A percentile compares a stretch with the other conserved stretches of the same genome.
phyloP scores from a whole-genome alignment of 2,329 filamentous ascomycete species.

The Parascedosporium putredinis region DNA sequence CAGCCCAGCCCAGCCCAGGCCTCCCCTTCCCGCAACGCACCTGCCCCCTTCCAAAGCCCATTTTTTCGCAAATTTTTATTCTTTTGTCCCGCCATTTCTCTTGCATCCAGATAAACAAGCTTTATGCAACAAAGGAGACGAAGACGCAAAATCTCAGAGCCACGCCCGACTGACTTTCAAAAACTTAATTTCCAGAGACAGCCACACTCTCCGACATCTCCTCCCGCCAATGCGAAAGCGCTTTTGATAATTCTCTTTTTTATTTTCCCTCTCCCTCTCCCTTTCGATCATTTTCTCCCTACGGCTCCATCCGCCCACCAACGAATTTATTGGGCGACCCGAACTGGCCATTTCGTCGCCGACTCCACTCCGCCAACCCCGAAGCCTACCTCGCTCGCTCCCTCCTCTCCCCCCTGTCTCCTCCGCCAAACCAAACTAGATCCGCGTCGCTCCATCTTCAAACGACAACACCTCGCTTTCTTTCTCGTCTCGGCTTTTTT shows the following conservation, averaged over 20 bases:
- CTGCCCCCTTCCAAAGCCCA: not conserved
- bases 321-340: not conserved
- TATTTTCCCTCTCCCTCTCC: too few relatives aligned
- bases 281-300: not conserved
- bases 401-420: not conserved
- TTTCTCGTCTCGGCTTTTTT: too few relatives aligned
- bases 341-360: not conserved
- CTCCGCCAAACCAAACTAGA: not conserved
- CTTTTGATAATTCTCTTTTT: not conserved
- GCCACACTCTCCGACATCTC: not conserved
- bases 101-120: constrained; percentile 5
- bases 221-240: not conserved
- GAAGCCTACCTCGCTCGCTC: not conserved
- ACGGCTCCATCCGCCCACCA: not conserved
- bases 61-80: too few relatives aligned
- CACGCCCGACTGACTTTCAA: not conserved
- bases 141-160: not conserved
- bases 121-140: constrained; percentile 1
- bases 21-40: too few relatives aligned
- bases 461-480: not conserved
- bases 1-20: not conserved
- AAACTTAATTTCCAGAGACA: constrained; percentile 2
- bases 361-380: constrained; percentile 1
- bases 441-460: not conserved
- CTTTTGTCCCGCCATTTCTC: constrained; percentile 8